phyloP scores from a whole-genome alignment of 2,329 filamentous ascomycete genomes.

The Phaeosphaeria sp. region DNA sequence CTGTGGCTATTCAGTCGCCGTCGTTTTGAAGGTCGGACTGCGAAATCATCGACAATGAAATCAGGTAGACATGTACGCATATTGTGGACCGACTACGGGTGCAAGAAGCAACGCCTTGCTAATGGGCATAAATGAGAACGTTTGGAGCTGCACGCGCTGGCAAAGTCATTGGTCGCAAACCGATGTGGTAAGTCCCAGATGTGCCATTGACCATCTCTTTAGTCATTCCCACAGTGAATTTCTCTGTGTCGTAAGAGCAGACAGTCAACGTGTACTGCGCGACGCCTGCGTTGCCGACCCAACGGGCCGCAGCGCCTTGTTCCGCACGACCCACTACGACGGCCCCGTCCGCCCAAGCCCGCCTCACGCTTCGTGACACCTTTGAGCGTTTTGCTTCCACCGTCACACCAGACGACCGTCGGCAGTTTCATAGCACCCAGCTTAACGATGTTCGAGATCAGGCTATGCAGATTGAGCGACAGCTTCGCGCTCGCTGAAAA shows the following conservation, averaged over 20 bases:
- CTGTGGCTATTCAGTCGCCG: neutral
- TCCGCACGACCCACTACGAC: neutral
- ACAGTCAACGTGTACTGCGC: neutral
- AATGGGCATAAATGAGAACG: neutral
- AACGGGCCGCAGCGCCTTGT: neutral
- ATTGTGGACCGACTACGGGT: neutral
- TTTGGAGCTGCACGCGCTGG: neutral
- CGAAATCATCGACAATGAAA: neutral
- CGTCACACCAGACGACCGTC: slow-evolving; percentile 10
- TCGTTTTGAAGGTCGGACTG: neutral
- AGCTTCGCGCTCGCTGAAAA: slow-evolving; percentile 48
- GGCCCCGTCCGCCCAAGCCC: slow-evolving; percentile 8
- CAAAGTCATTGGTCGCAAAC: neutral
- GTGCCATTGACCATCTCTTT: neutral
- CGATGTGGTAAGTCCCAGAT: too few relatives aligned
- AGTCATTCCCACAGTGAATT: neutral
- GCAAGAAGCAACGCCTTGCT: neutral
- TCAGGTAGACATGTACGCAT: neutral
- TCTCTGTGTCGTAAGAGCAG: neutral
- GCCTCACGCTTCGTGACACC: slow-evolving; percentile 10
- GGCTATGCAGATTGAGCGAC: slow-evolving; percentile 44
- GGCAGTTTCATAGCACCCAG: slow-evolving; percentile 25
- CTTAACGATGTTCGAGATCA: slow-evolving; percentile 46
- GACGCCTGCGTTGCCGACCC: neutral
- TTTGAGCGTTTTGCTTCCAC: slow-evolving; percentile 18